phyloP scores from a whole-genome alignment of 192 early-diverging fungal genomes.

The Ambispora gerdemannii region DNA sequence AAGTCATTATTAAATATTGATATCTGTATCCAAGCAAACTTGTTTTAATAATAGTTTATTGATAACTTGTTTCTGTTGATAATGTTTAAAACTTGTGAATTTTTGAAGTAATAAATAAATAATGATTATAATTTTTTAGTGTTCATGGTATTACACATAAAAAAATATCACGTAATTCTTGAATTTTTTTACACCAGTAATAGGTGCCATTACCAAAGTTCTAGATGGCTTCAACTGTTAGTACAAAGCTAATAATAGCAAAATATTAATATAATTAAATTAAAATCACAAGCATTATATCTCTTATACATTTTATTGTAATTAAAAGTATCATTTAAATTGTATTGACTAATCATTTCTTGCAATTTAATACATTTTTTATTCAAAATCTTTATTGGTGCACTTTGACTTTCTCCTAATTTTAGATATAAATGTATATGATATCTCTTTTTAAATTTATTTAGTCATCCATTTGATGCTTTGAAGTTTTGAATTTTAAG shows the following conservation, averaged over 20 bases:
- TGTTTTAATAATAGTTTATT: neutral
- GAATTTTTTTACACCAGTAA: neutral
- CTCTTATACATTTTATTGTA: too few relatives aligned
- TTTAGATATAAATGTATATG: neutral
- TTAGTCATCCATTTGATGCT: neutral
- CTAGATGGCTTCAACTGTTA: neutral
- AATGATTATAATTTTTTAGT: slow-evolving; percentile 1
- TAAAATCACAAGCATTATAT: too few relatives aligned
- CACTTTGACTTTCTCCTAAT: slow-evolving; percentile 6
- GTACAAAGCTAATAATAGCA: too few relatives aligned
- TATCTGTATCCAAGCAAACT: neutral
- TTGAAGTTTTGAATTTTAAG: neutral
- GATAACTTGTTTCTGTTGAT: neutral
- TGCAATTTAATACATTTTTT: neutral
- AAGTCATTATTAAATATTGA: too few relatives aligned
- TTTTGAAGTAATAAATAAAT: neutral
- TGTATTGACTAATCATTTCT: neutral
- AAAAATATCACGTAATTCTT: neutral
- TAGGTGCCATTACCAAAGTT: neutral
- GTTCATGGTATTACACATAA: neutral
- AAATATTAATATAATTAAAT: too few relatives aligned
- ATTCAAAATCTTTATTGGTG: neutral
- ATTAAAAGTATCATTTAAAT: neutral
- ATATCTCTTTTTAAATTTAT: slow-evolving; percentile 2
- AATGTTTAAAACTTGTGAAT: neutral